Evolutionary conservation across 495 filamentous ascomycete genomes (phyloP), one percentile per base, ranked within the genome.

Genomic region (Parathielavia hyrcaniae): DNA sequence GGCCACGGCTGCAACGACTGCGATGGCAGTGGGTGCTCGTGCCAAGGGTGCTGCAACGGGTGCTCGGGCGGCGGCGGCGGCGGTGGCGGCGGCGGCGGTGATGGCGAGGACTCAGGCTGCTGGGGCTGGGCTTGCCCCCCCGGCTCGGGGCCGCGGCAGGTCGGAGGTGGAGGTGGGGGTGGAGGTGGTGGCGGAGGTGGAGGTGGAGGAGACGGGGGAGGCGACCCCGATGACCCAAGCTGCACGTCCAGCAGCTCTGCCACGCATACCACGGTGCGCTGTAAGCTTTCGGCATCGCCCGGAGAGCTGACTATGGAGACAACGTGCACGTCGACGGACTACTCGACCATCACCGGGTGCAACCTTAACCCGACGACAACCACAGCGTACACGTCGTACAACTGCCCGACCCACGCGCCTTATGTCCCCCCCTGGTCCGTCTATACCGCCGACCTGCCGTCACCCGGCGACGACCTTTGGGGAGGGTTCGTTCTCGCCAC

Each of bases 1-100:
- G 26, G 48, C 30, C 12, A 41, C 12, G 26, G 26, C 48, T 50
- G 48, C 30, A 50, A 35, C 34, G 48, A 38, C 48, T 50, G 48
- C 17, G 30, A 36, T 14, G 11, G 6, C 4, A 34, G 23, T 13
- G 16, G 26, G 13, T 50, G 48, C 34, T 50, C 39, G 12, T 41
- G 12, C 39, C 12, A 13, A 41, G 39, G 39, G 39, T 41, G 39
- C n/a, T 41, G 39, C 39, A 41, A 41, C 11, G n/a, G n/a, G 12
- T 41, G 39, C 39, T 17, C 4, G 7, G 16, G 16, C 34, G 34
- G 34, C 5, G 5, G 34, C 34, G 5, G 5, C 5, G 34, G 34
- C 10, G 34, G 34, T 41, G 39, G n/a, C 13, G 39, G n/a, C 39
- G 39, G n/a, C 12, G 16, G 39, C 39, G n/a, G n/a, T n/a, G n/a